Base-by-base conservation (phyloP, 495 filamentous ascomycete genomes). In the Tricharina praecox region DNA sequence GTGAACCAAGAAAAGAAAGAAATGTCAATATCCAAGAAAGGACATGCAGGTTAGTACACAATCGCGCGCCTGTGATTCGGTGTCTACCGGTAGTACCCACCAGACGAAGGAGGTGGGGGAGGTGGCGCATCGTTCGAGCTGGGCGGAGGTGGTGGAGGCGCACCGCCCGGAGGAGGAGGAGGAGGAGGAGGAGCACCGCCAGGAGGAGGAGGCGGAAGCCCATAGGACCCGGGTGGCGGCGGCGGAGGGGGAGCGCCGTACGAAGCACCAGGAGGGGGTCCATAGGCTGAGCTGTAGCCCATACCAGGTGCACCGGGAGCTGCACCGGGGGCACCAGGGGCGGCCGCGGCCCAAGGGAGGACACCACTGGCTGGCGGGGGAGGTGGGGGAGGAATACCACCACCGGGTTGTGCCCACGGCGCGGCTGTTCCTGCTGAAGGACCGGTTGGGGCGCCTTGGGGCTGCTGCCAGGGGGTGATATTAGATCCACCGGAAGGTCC, bases 391-490 rank as follows among this genome's bases (percentile, higher is more conserved):
- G 55, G 55, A n/a, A n/a, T n/a, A n/a, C n/a, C n/a, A n/a, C n/a
- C n/a, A n/a, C n/a, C n/a, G 23, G 55, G 55, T 13, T 52, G 15
- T n/a, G 48, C 36, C 56, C 56, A 59, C 33, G 56, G 56, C 3
- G 56, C 34, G 7, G 55, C 45, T 8, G 45, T 45, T 16, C 51
- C 40, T 23, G 47, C 28, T 21, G 55, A 53, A 18, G 55, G 55
- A 23, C 55, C 55, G 33, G 55, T 50, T 2, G 57, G 53, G n/a
- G n/a, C n/a, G n/a, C n/a, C n/a, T n/a, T n/a, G n/a, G 13, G 62
- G 57, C 51, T 72, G 70, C 51, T 73, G 69, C 72, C 73, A 76
- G 25, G 58, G 58, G 23, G 46, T 44, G n/a, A n/a, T n/a, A n/a
- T n/a, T n/a, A n/a, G n/a, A n/a, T n/a, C n/a, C n/a, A n/a, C n/a